Conservation (phyloP, 2,329 filamentous ascomycete genomes). For the Aspergillus arachidicola region DNA sequence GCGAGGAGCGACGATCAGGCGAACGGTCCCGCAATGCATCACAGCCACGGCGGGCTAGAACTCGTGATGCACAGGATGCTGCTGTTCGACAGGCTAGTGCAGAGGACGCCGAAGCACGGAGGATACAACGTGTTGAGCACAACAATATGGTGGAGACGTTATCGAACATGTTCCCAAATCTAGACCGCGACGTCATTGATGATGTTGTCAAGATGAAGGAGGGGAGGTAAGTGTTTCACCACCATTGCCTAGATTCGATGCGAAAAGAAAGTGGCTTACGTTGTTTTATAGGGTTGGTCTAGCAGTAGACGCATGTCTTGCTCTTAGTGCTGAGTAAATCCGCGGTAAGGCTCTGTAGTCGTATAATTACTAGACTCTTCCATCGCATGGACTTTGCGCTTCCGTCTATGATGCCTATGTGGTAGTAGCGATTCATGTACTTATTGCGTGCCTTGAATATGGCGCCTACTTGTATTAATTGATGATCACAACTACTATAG, state of each 20-base stretch:
- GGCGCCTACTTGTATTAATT: neutral
- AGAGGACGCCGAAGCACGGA: conserved; percentile 82
- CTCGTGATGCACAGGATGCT: conserved; percentile 77
- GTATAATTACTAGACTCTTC: conserved; percentile 14
- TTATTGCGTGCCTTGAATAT: conserved; percentile 8
- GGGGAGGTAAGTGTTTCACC: conserved; percentile 68
- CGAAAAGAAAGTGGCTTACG: conserved; percentile 13
- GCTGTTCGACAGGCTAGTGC: conserved; percentile 88
- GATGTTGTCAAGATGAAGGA: conserved; percentile 96
- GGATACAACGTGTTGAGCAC: conserved; percentile 82
- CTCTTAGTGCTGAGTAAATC: conserved; percentile 57
- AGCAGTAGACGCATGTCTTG: conserved; percentile 83
- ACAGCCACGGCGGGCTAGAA: conserved; percentile 37
- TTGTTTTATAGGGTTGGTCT: conserved; percentile 66
- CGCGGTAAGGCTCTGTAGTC: neutral
- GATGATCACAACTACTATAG: neutral
- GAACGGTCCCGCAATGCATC: conserved; percentile 28
- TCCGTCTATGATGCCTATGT: neutral
- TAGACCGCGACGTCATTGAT: conserved; percentile 92
- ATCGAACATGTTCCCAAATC: conserved; percentile 92
- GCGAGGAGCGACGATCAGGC: conserved; percentile 31
- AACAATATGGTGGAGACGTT: conserved; percentile 90
- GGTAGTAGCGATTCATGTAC: conserved; percentile 7
- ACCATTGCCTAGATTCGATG: neutral
- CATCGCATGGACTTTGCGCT: neutral